A percentile compares a stretch with the other conserved stretches of the same genome.
phyloP scores from a whole-genome alignment of 2,329 filamentous ascomycete genomes.

The Aphanocladium album region DNA sequence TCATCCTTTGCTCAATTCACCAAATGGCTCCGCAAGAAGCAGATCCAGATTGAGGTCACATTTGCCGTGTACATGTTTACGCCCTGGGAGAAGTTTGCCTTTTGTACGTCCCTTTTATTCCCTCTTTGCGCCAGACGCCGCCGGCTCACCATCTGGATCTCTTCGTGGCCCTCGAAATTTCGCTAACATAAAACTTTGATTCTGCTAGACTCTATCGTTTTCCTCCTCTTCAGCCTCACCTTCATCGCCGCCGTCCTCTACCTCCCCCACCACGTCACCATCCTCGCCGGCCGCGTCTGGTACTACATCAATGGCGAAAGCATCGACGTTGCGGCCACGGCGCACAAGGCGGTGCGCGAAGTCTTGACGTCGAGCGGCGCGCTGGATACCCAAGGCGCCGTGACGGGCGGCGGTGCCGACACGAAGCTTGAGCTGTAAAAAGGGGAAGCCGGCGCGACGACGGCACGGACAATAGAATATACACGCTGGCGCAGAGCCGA shows the following conservation, averaged over 20 bases:
- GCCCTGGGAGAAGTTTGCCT: conserved; percentile 91
- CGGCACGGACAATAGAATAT: too few species aligned
- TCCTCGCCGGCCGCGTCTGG: conserved; percentile 78
- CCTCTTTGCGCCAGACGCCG: too few species aligned
- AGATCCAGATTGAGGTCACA: conserved; percentile 97
- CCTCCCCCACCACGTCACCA: conserved; percentile 83
- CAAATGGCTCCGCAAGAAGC: conserved; percentile 88
- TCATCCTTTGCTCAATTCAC: conserved; percentile 52
- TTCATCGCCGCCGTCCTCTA: conserved; percentile 85
- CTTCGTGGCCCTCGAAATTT: too few species aligned
- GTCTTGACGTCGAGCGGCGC: conserved; percentile 23
- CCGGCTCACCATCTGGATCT: too few species aligned
- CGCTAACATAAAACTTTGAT: conserved; percentile 73
- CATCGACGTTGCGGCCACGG: conserved; percentile 39
- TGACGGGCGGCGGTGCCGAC: conserved; percentile 22
- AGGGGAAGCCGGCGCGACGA: neutral
- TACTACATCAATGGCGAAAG: conserved; percentile 92
- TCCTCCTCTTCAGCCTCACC: conserved; percentile 82
- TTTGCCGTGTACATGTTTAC: conserved; percentile 97
- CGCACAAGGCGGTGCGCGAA: conserved; percentile 26
- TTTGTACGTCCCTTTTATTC: conserved; percentile 62
- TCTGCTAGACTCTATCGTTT: conserved; percentile 76
- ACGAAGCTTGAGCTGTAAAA: conserved; percentile 30
- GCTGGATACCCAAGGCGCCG: conserved; percentile 23
- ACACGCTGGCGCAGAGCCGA: too few species aligned